These are phyloP conservation scores for Cercospora canescens DNA, from an alignment of 2,329 filamentous ascomycete species.

Conservation along the genomic window DNA sequence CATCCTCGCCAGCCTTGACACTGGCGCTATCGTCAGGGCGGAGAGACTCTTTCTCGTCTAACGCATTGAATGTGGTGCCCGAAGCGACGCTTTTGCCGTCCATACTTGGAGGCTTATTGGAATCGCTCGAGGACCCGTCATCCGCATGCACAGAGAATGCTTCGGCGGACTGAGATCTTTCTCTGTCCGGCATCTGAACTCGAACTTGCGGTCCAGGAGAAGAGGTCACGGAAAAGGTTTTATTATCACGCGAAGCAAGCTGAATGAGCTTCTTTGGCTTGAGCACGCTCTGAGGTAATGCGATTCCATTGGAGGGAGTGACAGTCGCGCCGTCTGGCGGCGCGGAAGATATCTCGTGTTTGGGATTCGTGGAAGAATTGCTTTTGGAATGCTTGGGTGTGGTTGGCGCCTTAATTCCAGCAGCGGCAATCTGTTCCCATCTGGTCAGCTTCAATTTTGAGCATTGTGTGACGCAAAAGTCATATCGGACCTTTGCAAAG, in stretches of 20 bases:
- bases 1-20: constrained; percentile 86
- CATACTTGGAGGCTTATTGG: constrained; percentile 82
- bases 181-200: constrained; percentile 27
- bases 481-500: constrained; percentile 38
- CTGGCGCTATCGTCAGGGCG: constrained; percentile 95
- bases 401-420: constrained; percentile 32
- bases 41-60: constrained; percentile 94
- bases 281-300: constrained; percentile 7
- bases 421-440: constrained; percentile 32
- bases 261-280: constrained; percentile 28
- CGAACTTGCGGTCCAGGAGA: constrained; percentile 24
- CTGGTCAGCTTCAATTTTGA: constrained; percentile 10
- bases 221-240: constrained; percentile 14
- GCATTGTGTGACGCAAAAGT: background rate
- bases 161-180: constrained; percentile 16
- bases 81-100: constrained; percentile 95
- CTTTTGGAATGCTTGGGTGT: constrained; percentile 22
- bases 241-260: constrained; percentile 17
- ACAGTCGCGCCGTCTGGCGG: constrained; percentile 23
- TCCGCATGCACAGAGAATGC: constrained; percentile 33
- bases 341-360: constrained; percentile 24
- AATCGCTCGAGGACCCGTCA: constrained; percentile 56
- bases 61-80: constrained; percentile 81
- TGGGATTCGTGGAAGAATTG: constrained; percentile 15
- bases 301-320: constrained; percentile 13